phyloP scores from a whole-genome alignment of 371 early-diverging fungal species.

The Saksenaea vasiformis region DNA sequence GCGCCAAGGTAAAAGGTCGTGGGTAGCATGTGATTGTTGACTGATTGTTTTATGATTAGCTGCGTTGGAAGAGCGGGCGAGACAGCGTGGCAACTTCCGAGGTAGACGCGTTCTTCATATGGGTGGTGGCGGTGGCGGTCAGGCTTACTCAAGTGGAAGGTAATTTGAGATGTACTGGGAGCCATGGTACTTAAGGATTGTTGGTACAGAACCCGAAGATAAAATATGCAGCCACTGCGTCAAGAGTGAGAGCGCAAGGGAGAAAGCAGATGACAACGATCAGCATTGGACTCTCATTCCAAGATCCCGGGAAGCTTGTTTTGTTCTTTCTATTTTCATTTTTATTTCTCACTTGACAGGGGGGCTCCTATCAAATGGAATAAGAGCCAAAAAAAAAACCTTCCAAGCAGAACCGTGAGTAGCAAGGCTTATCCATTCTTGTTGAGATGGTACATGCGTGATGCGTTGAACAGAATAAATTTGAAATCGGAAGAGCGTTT shows the following conservation, averaged over 20 bases:
- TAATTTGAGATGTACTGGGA: background rate
- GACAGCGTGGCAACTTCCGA: constrained; percentile 25
- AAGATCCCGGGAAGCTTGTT: background rate
- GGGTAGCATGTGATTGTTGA: background rate
- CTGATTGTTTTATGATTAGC: constrained; percentile 22
- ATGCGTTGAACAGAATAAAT: background rate
- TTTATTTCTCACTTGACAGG: background rate
- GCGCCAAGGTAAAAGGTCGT: constrained; percentile 49
- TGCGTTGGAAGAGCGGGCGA: constrained; percentile 38
- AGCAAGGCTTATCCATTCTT: background rate
- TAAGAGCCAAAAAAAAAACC: background rate
- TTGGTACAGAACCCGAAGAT: background rate
- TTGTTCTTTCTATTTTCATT: no score
- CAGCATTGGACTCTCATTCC: background rate
- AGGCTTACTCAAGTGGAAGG: constrained; percentile 23
- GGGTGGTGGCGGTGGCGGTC: constrained; percentile 39
- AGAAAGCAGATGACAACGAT: background rate
- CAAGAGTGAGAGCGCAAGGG: background rate
- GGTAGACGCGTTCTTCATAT: constrained; percentile 41
- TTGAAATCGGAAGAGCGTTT: no score
- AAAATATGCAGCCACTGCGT: background rate
- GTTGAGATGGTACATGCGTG: background rate
- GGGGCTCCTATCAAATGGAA: background rate
- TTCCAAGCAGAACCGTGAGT: background rate
- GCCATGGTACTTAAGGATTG: background rate